These are phyloP conservation scores for Starmerella scarabaei DNA, from an alignment of 805 yeast species.

Conservation along the genomic window DNA sequence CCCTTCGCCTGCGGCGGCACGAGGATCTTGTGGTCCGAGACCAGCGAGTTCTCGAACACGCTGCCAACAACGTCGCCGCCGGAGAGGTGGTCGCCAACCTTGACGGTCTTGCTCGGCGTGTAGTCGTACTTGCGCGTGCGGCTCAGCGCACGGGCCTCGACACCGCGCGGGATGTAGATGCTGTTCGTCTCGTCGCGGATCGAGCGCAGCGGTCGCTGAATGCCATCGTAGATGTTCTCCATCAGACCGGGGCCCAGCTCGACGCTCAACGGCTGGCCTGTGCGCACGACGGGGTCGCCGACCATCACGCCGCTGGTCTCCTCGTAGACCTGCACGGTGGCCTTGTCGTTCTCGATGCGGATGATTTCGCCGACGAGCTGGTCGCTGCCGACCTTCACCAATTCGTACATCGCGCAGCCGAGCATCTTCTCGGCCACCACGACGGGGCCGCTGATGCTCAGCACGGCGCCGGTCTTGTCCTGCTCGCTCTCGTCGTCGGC, in stretches of 20 bases:
- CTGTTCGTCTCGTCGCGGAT: constrained; percentile 79
- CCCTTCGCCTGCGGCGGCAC: constrained; percentile 98
- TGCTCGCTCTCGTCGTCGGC: constrained; percentile 52
- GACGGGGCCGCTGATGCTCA: constrained; percentile 96
- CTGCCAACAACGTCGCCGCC: constrained; percentile 97
- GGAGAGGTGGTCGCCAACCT: constrained; percentile 92
- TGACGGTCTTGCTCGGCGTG: constrained; percentile 52
- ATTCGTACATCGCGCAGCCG: constrained; percentile 99
- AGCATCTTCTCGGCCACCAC: constrained; percentile 96
- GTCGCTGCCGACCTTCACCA: constrained; percentile 96
- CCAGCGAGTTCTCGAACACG: constrained; percentile 83
- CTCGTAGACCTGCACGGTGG: constrained; percentile 97
- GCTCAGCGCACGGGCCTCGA: constrained; percentile 87
- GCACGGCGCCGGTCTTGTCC: constrained; percentile 64
- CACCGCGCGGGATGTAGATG: constrained; percentile 97
- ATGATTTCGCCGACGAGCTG: constrained; percentile 96
- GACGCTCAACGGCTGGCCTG: constrained; percentile 97
- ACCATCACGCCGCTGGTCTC: constrained; percentile 99
- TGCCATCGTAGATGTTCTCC: constrained; percentile 99
- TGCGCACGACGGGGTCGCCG: constrained; percentile 96
- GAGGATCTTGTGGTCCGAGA: constrained; percentile 84
- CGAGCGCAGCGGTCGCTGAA: constrained; percentile 94
- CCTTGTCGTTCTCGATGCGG: constrained; percentile 91
- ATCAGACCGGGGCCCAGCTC: constrained; percentile 98
- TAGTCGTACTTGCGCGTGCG: constrained; percentile 76